phyloP scores from a whole-genome alignment of 2,329 filamentous ascomycete genomes.

The Venturiaceae sp. region DNA sequence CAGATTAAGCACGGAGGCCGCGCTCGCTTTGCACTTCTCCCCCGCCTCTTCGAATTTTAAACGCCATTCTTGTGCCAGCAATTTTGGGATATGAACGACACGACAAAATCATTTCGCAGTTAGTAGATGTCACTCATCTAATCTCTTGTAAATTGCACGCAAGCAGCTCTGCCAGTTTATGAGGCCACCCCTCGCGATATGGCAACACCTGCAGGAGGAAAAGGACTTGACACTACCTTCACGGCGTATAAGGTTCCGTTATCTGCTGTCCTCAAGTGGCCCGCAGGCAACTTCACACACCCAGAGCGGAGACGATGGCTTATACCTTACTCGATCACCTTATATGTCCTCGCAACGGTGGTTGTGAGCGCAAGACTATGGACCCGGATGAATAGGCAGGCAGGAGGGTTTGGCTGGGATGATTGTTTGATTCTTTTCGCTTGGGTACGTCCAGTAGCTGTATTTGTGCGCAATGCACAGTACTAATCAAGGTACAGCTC shows the following conservation, averaged over 20 bases:
- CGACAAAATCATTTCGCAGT: neutral
- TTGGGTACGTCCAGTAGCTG: slow-evolving; percentile 3
- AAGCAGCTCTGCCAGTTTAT: neutral
- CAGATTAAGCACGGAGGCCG: neutral
- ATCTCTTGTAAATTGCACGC: neutral
- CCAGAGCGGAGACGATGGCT: slow-evolving; percentile 2
- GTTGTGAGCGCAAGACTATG: slow-evolving; percentile 5
- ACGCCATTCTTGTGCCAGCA: too few species aligned
- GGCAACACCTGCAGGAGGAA: neutral
- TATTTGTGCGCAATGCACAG: neutral
- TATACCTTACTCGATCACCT: neutral
- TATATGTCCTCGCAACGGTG: neutral
- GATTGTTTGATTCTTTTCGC: slow-evolving; percentile 7
- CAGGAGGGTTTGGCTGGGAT: slow-evolving; percentile 7
- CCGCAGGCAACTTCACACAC: neutral
- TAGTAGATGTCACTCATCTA: neutral
- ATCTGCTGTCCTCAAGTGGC: slow-evolving; percentile 5
- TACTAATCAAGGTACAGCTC: neutral
- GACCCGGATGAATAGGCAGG: neutral
- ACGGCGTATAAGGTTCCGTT: slow-evolving; percentile 7
- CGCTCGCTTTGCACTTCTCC: neutral
- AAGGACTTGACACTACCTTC: neutral
- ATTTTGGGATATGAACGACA: neutral
- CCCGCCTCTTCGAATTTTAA: neutral
- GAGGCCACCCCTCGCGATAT: neutral